phyloP scores from a whole-genome alignment of 345 rosid species.

The Acer negundo region DNA sequence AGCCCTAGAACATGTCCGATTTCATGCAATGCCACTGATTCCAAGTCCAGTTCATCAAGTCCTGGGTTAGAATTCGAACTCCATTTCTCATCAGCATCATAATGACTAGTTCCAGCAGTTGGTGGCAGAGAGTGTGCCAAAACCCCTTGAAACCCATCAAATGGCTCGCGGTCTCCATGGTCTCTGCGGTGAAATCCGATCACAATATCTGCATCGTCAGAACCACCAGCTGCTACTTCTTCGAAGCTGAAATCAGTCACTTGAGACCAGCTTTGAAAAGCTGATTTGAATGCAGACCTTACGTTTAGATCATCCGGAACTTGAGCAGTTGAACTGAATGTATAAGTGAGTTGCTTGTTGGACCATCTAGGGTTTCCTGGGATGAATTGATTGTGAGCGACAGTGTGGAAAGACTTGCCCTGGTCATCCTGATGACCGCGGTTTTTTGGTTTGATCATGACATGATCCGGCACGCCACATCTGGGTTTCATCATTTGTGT shows the following conservation, averaged over 20 bases:
- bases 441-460: not conserved
- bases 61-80: not conserved
- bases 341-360: slow-evolving; percentile 20
- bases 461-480: slow-evolving; percentile 24
- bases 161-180: slow-evolving; percentile 20
- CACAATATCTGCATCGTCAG: slow-evolving; percentile 1
- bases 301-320: not conserved
- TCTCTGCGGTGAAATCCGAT: slow-evolving; percentile 19
- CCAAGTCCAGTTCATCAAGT: slow-evolving; percentile 10
- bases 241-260: slow-evolving; percentile 28
- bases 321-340: slow-evolving; percentile 9
- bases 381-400: slow-evolving; percentile 14
- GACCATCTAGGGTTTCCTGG: slow-evolving; percentile 17
- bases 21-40: slow-evolving; percentile 34
- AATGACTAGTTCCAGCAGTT: slow-evolving; percentile 19
- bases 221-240: not conserved
- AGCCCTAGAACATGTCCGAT: slow-evolving; percentile 35
- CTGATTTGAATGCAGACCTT: slow-evolving; percentile 20
- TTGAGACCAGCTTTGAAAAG: slow-evolving; percentile 28
- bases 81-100: slow-evolving; percentile 32
- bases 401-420: slow-evolving; percentile 1
- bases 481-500: slow-evolving; percentile 24
- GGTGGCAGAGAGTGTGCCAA: slow-evolving; percentile 27
- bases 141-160: slow-evolving; percentile 25
- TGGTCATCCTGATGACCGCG: not conserved